These are phyloP conservation scores for Pisolithus marmoratus DNA, from an alignment of 768 basidiomycete species.

Conservation along the genomic window DNA sequence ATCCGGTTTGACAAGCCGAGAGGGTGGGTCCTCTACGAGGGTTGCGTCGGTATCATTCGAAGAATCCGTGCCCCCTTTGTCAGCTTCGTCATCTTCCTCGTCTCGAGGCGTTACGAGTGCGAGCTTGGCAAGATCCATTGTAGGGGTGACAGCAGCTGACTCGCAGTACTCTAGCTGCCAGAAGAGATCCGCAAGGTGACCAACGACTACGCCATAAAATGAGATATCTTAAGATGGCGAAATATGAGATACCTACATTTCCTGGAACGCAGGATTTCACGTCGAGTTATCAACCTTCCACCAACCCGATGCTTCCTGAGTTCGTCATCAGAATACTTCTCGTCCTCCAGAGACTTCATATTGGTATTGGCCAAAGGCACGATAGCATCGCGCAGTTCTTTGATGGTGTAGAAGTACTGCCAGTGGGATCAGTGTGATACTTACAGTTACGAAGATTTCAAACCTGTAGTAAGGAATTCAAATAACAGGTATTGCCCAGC, in stretches of 20 bases:
- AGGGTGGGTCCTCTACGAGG: constrained; percentile 69
- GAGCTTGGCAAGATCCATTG: constrained; percentile 82
- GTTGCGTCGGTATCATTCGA: constrained; percentile 89
- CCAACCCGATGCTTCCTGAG: constrained; percentile 82
- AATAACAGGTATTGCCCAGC: constrained; percentile 83
- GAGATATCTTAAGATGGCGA: background rate
- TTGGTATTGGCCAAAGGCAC: constrained; percentile 50
- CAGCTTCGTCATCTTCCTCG: constrained; percentile 79
- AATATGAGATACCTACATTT: constrained; percentile 55
- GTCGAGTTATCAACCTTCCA: constrained; percentile 72
- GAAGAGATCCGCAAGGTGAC: constrained; percentile 75
- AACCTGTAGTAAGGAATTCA: constrained; percentile 59
- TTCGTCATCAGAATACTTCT: constrained; percentile 75
- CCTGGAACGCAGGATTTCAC: constrained; percentile 78
- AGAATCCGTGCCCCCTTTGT: constrained; percentile 67
- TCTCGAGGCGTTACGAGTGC: constrained; percentile 88
- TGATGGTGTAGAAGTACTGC: constrained; percentile 96
- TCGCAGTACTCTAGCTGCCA: constrained; percentile 65
- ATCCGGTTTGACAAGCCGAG: constrained; percentile 17
- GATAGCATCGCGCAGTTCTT: constrained; percentile 76
- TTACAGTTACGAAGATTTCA: constrained; percentile 26
- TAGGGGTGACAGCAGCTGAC: constrained; percentile 69
- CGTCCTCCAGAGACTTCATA: constrained; percentile 54
- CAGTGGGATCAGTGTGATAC: background rate
- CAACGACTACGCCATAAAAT: constrained; percentile 52